Evolutionary conservation across 495 filamentous ascomycete species (phyloP), one percentile per base, ranked within the genome.

Genomic region (Daldinia decipiens): DNA sequence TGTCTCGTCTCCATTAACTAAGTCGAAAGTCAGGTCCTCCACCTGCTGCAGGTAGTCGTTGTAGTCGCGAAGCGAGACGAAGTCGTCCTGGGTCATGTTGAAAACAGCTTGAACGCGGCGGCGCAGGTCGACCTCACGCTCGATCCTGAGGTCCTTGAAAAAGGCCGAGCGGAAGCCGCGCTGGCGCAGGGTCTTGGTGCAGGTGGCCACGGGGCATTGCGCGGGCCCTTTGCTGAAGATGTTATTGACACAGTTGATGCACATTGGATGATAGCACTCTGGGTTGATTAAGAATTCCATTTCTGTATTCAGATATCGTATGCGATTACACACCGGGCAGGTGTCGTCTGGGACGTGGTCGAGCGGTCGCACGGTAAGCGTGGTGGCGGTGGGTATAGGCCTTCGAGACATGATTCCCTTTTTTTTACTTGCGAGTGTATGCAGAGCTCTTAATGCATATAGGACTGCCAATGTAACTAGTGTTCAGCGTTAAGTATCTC

Each of bases 221-320:
- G 93, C 91, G 0, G 96, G 95, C 0, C 95, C 95, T 24, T 90
- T 88, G 26, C 91, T 91, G 87, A 98, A 99, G 67, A 97, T 92
- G 27, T 94, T 91, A 82, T 94, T 92, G 55, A 98, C 95, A 84
- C 95, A 98, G 36, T 90, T 92, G 74, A 90, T 87, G 82, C 95
- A 99, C 93, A 99, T 97, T 68, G 92, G 92, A 86, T 99, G 95
- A 85, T 98, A 99, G 86, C 95, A 99, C 83, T 96, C 93, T 17
- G 95, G 92, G 79, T 98, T 97, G 79, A 98, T 92, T 68, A 96
- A 91, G 81, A 99, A 97, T 58, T 87, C 84, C 88, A 99, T 94
- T 81, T 92, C 88, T 24, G 89, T 89, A 82, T 97, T 98, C 76
- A 98, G 89, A 84, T 98, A 98, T 62, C 93, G 92, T 62, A 91